Base-by-base conservation (phyloP, 129 eudicot species). In the Artemisia argyi region DNA sequence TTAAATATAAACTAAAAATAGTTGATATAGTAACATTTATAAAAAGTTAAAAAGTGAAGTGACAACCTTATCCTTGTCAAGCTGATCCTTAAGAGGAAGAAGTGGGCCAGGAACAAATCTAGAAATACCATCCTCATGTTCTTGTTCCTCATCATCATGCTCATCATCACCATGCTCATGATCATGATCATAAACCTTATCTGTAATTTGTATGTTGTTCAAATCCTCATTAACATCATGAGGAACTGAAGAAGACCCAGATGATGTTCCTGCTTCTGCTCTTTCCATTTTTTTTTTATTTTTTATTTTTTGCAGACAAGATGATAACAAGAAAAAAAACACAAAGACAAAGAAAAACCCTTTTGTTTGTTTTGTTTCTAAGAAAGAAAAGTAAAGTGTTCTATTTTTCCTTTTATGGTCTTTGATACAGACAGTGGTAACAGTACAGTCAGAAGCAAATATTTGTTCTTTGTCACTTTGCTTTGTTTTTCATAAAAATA, bases 41-140 rank as follows among this genome's bases (percentile, higher is more conserved):
- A 12, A 47, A 65, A 3, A 32, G 3, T n/a, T n/a, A 66, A 14
- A 7, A 14, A 54, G 49, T 2, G 32, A 71, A 68, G 64, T 28
- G 35, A 70, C 73, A 71, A 90, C 91, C 97, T 90, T 90, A 86
- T 90, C 97, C 79, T 87, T 90, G 67, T 90, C 97, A 76, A 90
- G 87, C 79, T 90, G 97, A 20, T 87, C 91, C 68, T 83, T 87
- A 26, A 90, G 96, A 74, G 96, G 90, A 67, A 90, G 75, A 76
- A 85, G 96, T 78, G 91, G 89, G 22, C 88, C 86, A 83, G 94
- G 93, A 81, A 87, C 88, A 83, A 90, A 90, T 52, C 73, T 76
- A 59, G 72, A 72, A 77, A 89, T 48, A 47, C 68, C 76, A 39
- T 74, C 85, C 18, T 80, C 86, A 76, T 81, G 79, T 1, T 76